A percentile compares a stretch with the other conserved stretches of the same genome.
These are phyloP conservation scores for Apophysomyces sp. DNA, from an alignment of 371 early-diverging fungal species.

Conservation along the genomic window DNA sequence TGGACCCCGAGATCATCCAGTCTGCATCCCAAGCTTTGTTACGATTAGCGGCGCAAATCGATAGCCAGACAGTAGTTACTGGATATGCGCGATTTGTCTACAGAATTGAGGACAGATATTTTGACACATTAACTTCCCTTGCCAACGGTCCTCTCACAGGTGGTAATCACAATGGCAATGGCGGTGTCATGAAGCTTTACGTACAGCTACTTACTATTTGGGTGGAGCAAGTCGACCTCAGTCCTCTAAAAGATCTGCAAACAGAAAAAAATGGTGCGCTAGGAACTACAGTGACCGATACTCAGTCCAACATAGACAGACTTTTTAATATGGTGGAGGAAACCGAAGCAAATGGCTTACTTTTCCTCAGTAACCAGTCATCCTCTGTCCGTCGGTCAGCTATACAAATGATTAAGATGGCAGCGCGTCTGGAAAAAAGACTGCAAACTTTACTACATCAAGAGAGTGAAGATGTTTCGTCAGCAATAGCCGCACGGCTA, in stretches of 20 bases:
- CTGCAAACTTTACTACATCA: slow-evolving; percentile 19
- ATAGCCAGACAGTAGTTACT: slow-evolving; percentile 56
- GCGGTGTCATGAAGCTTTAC: slow-evolving; percentile 41
- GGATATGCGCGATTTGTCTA: slow-evolving; percentile 59
- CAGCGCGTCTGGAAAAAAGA: slow-evolving; percentile 51
- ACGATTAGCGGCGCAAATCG: slow-evolving; percentile 68
- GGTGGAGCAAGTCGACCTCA: slow-evolving; percentile 35
- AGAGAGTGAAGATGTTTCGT: not conserved
- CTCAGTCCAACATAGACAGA: slow-evolving; percentile 18
- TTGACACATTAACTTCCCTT: slow-evolving; percentile 50
- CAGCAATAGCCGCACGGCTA: not conserved
- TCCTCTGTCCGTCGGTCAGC: slow-evolving; percentile 59
- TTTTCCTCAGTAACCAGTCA: slow-evolving; percentile 69
- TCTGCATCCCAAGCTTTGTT: slow-evolving; percentile 65
- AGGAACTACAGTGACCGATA: not conserved
- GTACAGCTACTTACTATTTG: slow-evolving; percentile 41
- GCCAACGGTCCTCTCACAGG: slow-evolving; percentile 34
- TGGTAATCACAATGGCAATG: slow-evolving; percentile 17
- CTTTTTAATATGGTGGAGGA: slow-evolving; percentile 62
- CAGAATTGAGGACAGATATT: slow-evolving; percentile 60
- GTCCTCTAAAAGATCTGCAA: slow-evolving; percentile 8
- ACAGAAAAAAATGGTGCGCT: slow-evolving; percentile 3
- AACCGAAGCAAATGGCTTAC: slow-evolving; percentile 74
- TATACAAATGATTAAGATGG: slow-evolving; percentile 58
- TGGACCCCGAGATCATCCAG: slow-evolving; percentile 77